These are phyloP conservation scores for Cyclotella kingstonii DNA, from an alignment of 108 stramenopile genomes.

Conservation along the genomic window DNA sequence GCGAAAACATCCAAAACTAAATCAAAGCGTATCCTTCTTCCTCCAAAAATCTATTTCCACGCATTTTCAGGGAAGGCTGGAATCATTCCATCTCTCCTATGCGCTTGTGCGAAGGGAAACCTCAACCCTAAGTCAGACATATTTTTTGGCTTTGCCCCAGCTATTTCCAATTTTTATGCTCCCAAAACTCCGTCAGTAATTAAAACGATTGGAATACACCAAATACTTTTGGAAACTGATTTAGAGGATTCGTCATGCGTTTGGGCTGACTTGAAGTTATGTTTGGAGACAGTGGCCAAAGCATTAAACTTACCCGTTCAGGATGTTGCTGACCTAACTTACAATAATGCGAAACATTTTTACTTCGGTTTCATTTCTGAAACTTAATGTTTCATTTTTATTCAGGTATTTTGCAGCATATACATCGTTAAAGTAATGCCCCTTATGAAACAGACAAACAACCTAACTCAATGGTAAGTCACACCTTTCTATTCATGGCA, in stretches of 20 bases:
- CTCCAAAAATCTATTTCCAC: conserved; percentile 85
- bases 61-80: conserved; percentile 84
- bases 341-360: conserved; percentile 56
- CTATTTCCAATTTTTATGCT: conserved; percentile 59
- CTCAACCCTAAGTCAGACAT: conserved; percentile 33
- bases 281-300: conserved; percentile 45
- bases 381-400: no score
- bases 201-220: conserved; percentile 64
- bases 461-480: no score
- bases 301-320: conserved; percentile 48
- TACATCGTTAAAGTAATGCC: no score
- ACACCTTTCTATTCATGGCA: no score
- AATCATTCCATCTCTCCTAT: conserved; percentile 58
- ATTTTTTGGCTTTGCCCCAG: conserved; percentile 84
- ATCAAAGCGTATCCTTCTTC: conserved; percentile 31
- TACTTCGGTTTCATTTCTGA: conserved; percentile 49
- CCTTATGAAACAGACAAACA: no score
- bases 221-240: conserved; percentile 82
- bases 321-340: conserved; percentile 56
- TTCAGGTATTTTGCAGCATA: no score
- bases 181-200: conserved; percentile 71
- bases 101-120: conserved; percentile 47
- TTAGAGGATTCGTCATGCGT: conserved; percentile 68
- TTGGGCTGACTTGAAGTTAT: conserved; percentile 43
- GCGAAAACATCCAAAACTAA: conserved; percentile 3